These are phyloP conservation scores for Diaporthe capsici DNA, from an alignment of 2,329 filamentous ascomycete species.

Conservation along the genomic window DNA sequence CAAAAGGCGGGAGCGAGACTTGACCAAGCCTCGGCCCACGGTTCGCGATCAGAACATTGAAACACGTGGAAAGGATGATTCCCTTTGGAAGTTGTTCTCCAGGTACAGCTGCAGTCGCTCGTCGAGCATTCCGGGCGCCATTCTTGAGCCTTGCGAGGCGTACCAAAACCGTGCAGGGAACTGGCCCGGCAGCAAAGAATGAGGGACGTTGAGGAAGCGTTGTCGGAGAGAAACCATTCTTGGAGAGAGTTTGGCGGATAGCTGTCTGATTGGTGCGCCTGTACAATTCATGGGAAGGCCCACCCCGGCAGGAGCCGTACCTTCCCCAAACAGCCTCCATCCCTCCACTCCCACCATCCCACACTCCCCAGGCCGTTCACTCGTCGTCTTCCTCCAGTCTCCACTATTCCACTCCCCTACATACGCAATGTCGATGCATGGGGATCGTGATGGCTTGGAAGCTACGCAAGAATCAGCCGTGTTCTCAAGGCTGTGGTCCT, in stretches of 20 bases:
- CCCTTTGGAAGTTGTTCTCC: neutral
- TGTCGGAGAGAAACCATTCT: neutral
- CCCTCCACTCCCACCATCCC: neutral
- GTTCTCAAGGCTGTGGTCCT: neutral
- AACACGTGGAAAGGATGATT: neutral
- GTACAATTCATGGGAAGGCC: neutral
- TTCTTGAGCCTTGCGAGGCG: neutral
- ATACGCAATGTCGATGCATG: neutral
- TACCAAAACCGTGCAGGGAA: neutral
- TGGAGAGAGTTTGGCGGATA: neutral
- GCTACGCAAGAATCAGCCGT: neutral
- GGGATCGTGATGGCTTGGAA: constrained; percentile 3
- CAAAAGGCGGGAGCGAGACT: constrained; percentile 11
- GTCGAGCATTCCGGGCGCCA: neutral
- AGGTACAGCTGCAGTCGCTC: neutral
- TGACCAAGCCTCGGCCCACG: neutral
- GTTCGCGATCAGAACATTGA: neutral
- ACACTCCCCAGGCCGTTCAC: neutral
- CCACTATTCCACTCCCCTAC: neutral
- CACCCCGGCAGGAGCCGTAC: constrained; percentile 27
- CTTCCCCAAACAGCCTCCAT: neutral
- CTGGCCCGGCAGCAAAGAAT: neutral
- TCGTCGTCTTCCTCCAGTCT: neutral
- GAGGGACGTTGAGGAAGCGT: neutral
- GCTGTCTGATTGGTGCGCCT: constrained; percentile 22